Base-by-base conservation (phyloP, 2,329 filamentous ascomycete species). In the Colletotrichum acutatum region DNA sequence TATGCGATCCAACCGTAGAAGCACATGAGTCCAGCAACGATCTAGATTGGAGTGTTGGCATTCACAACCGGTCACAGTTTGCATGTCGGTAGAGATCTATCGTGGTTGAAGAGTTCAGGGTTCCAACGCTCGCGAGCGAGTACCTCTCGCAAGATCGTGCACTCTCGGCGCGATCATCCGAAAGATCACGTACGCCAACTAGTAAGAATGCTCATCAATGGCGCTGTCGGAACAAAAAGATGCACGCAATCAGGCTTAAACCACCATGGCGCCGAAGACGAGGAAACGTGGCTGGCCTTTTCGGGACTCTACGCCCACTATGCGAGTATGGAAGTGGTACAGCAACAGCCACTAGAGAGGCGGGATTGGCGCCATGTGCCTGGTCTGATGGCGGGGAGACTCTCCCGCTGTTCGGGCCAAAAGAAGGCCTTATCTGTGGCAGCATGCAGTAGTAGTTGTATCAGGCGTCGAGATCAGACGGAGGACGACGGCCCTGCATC, bases 311-410 rank as follows among this genome's bases (percentile, higher is more conserved):
- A 19, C 37, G 46, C 14, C 1, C 8, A 16, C 12, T 19, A 63
- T 32, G 37, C 12, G 22, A 19, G 11, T 34, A 34, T 34, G 9
- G 11, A 34, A 34, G 32, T 34, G 32, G 4, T 34, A 34, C 32
- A 34, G 32, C n/a, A 11, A 30, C 60, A 66, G 56, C 66, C 70
- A 72, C 60, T 72, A 60, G 61, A 28, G 70, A 65, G 30, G 70
- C 70, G 60, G 60, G 66, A 70, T 65, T 65, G 37, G 60, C 70
- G 70, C 70, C 70, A 70, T 70, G 70, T 72, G 70, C 66, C 9
- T 56, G 26, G 54, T 19, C 54, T 28, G 60, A 34, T 32, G 70
- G 60, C 26, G 32, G 54, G 66, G 65, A 42, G 65, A 62, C n/a
- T 68, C 34, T 19, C 37, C 37, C 14, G 4, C 37, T 57, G n/a